Conservation (phyloP, 2,329 filamentous ascomycete genomes). For the Aspergillus bombycis region DNA sequence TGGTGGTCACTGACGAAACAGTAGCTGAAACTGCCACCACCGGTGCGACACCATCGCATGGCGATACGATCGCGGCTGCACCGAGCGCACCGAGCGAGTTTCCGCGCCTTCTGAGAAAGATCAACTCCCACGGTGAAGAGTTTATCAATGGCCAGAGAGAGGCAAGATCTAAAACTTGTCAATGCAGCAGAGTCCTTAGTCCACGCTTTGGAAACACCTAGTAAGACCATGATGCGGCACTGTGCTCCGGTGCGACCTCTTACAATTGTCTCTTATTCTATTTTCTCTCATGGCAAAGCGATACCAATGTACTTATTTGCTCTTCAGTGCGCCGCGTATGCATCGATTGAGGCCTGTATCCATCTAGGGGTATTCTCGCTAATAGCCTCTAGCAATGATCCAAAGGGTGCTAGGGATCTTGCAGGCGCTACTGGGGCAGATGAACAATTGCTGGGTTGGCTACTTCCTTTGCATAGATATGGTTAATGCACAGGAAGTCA, state of each 20-base stretch:
- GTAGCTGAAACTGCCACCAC: too few species aligned
- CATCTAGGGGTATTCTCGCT: slow-evolving; percentile 18
- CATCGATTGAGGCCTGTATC: slow-evolving; percentile 19
- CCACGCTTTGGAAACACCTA: slow-evolving; percentile 32
- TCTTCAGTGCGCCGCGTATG: slow-evolving; percentile 14
- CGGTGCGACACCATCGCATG: too few species aligned
- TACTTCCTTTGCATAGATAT: not conserved
- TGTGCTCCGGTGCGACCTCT: slow-evolving; percentile 24
- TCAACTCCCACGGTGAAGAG: slow-evolving; percentile 18
- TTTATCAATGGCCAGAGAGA: slow-evolving; percentile 15
- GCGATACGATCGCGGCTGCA: too few species aligned
- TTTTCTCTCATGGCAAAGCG: too few species aligned
- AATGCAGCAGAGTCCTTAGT: slow-evolving; percentile 31
- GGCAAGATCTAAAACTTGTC: slow-evolving; percentile 26
- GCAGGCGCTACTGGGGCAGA: slow-evolving; percentile 16
- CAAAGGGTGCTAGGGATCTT: slow-evolving; percentile 17
- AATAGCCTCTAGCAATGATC: slow-evolving; percentile 10
- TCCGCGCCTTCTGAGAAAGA: slow-evolving; percentile 20
- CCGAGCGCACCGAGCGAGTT: slow-evolving; percentile 16
- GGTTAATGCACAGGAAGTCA: not conserved
- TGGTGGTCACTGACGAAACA: too few species aligned
- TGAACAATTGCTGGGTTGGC: slow-evolving; percentile 8
- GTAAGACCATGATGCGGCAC: slow-evolving; percentile 31
- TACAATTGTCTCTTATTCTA: too few species aligned
- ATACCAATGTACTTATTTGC: not conserved